Conservation (phyloP, 352 stramenopile genomes). For the Phytophthora pistaciae region DNA sequence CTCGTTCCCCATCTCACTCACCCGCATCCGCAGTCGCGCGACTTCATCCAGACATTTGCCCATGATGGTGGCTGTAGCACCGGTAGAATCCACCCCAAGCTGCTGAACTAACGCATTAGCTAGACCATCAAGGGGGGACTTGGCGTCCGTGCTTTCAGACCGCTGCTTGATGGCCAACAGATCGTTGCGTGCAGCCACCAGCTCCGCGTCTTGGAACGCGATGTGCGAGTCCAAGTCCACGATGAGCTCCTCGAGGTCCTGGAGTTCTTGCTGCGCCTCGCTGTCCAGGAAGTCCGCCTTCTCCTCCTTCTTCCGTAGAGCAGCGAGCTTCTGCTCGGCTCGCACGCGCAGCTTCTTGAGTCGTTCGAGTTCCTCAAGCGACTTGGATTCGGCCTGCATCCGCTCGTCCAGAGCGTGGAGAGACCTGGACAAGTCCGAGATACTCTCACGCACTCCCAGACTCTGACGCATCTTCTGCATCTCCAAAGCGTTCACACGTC, state of each 20-base stretch:
- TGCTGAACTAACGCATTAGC: constrained; percentile 38
- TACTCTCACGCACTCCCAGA: constrained; percentile 76
- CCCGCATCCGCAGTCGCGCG: constrained; percentile 50
- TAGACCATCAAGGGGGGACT: constrained; percentile 58
- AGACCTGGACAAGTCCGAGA: constrained; percentile 74
- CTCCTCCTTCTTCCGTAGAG: constrained; percentile 55
- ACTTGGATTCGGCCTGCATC: constrained; percentile 66
- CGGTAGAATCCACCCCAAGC: constrained; percentile 20
- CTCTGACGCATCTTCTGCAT: constrained; percentile 87
- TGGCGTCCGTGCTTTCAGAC: constrained; percentile 41
- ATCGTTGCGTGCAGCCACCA: constrained; percentile 61
- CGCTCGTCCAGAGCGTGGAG: constrained; percentile 69
- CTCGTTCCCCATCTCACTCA: constrained; percentile 50
- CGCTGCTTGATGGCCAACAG: constrained; percentile 57
- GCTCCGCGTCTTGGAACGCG: constrained; percentile 80
- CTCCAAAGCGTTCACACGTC: constrained; percentile 75
- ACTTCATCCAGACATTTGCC: constrained; percentile 68
- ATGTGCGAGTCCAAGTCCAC: constrained; percentile 87
- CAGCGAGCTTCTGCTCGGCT: constrained; percentile 71
- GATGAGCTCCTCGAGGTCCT: constrained; percentile 79
- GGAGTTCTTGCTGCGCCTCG: constrained; percentile 72
- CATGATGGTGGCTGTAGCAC: constrained; percentile 35
- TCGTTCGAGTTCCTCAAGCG: constrained; percentile 71
- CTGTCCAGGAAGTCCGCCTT: constrained; percentile 65
- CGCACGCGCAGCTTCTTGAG: constrained; percentile 75